Evolutionary conservation across 176 grass and related monocot species (phyloP).

Genomic region (Oryza brachyantha): DNA sequence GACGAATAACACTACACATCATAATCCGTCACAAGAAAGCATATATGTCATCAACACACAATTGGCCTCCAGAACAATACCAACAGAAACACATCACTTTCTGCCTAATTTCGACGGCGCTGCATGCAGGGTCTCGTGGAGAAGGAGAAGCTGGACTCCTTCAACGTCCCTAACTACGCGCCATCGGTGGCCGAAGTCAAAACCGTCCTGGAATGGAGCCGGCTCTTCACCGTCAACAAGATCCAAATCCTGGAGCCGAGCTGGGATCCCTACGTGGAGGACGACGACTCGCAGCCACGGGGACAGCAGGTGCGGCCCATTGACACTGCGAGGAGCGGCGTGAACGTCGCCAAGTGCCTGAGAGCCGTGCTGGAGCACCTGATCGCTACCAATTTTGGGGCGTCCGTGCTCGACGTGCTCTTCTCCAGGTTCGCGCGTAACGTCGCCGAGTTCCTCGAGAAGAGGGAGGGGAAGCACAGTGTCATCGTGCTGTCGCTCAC

Average conservation of each 20-base stretch:
- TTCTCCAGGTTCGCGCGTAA: constrained; percentile 16
- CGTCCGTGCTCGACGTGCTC: neutral
- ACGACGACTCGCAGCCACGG: no score
- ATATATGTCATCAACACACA: no score
- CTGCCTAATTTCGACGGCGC: neutral
- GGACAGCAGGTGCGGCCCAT: no score
- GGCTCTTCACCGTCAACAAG: constrained; percentile 17
- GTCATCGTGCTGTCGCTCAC: neutral
- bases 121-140: constrained; percentile 4
- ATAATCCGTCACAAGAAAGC: no score
- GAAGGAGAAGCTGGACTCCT: neutral
- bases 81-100: no score
- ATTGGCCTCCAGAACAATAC: no score
- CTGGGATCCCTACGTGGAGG: constrained; percentile 32
- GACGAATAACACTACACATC: no score
- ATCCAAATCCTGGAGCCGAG: constrained; percentile 5
- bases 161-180: neutral
- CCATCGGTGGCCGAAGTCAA: constrained; percentile 27
- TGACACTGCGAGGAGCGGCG: neutral
- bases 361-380: constrained; percentile 20
- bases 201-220: neutral
- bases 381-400: constrained; percentile 34
- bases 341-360: constrained; percentile 1
- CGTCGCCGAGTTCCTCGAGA: neutral
- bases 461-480: neutral